These are phyloP conservation scores for Penicillium parvum DNA, from an alignment of 495 filamentous ascomycete genomes.

Conservation along the genomic window DNA sequence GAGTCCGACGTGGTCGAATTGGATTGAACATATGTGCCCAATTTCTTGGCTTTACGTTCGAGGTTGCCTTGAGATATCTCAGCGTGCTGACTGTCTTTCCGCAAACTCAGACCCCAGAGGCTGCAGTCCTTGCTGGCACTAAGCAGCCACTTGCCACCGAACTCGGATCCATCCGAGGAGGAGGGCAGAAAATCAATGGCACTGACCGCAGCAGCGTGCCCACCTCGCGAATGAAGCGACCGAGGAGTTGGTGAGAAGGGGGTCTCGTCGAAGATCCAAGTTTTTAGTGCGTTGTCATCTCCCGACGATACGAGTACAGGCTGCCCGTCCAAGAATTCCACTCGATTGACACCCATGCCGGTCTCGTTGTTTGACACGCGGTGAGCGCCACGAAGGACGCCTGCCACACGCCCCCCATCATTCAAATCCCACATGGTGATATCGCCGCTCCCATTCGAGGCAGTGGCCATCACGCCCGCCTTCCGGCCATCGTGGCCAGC, in stretches of 20 bases:
- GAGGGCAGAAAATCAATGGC: slow-evolving; percentile 76
- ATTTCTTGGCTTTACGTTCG: slow-evolving; percentile 78
- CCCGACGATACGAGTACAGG: slow-evolving; percentile 85
- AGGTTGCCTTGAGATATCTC: slow-evolving; percentile 88
- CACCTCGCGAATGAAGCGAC: slow-evolving; percentile 75
- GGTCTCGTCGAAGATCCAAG: slow-evolving; percentile 89
- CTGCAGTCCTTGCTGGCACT: slow-evolving; percentile 83
- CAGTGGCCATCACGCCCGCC: slow-evolving; percentile 82
- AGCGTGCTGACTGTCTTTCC: slow-evolving; percentile 88
- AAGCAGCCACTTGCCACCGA: slow-evolving; percentile 87
- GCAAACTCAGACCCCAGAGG: slow-evolving; percentile 91
- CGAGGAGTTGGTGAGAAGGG: slow-evolving; percentile 81
- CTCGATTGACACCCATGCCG: slow-evolving; percentile 59
- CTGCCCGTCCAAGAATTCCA: slow-evolving; percentile 90
- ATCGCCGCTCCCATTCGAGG: slow-evolving; percentile 67
- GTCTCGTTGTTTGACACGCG: slow-evolving; percentile 58
- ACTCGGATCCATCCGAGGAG: slow-evolving; percentile 83
- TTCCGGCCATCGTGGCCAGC: slow-evolving; percentile 80
- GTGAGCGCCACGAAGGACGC: slow-evolving; percentile 80
- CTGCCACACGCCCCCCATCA: slow-evolving; percentile 73
- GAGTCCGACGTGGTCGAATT: slow-evolving; percentile 55
- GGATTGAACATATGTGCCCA: slow-evolving; percentile 52
- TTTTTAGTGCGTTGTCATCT: slow-evolving; percentile 87
- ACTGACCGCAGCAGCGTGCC: slow-evolving; percentile 81
- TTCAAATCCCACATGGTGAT: slow-evolving; percentile 96